Evolutionary conservation across 2,329 filamentous ascomycete species (phyloP).

Genomic region (Colletotrichum filicis): DNA sequence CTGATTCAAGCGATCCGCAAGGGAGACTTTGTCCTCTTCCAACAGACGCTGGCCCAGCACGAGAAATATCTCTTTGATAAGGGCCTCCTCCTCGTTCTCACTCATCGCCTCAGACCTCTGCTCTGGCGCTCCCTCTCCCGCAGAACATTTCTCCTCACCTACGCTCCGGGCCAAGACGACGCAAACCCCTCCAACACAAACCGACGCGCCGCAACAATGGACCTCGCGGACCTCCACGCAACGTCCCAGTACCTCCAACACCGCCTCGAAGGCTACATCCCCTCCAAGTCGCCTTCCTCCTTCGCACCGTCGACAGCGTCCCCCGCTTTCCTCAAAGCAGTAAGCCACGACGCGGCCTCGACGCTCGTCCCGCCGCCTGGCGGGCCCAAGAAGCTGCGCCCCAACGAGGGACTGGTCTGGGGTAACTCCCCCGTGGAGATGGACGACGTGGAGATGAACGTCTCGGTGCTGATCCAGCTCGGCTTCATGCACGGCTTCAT

Average conservation of each 20-base stretch:
- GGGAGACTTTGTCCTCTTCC: slow-evolving; percentile 81
- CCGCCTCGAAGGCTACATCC: slow-evolving; percentile 68
- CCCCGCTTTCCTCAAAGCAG: slow-evolving; percentile 61
- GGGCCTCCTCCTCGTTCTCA: slow-evolving; percentile 79
- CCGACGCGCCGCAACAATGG: slow-evolving; percentile 78
- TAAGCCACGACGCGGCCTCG: slow-evolving; percentile 57
- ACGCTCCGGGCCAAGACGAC: slow-evolving; percentile 70
- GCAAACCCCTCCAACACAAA: slow-evolving; percentile 41
- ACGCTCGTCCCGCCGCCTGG: slow-evolving; percentile 61
- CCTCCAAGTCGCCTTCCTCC: slow-evolving; percentile 49
- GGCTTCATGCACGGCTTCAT: slow-evolving; percentile 87
- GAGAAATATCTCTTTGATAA: slow-evolving; percentile 80
- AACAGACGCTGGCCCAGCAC: slow-evolving; percentile 71
- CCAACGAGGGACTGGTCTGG: slow-evolving; percentile 70
- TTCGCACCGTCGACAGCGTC: slow-evolving; percentile 46
- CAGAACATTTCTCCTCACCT: slow-evolving; percentile 81
- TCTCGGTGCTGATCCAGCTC: slow-evolving; percentile 82
- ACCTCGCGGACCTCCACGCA: slow-evolving; percentile 74
- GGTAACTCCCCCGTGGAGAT: slow-evolving; percentile 70
- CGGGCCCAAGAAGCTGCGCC: slow-evolving; percentile 59
- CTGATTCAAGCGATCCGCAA: slow-evolving; percentile 77
- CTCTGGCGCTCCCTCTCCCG: slow-evolving; percentile 87
- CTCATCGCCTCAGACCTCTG: slow-evolving; percentile 81
- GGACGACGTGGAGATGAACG: slow-evolving; percentile 79
- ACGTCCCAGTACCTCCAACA: slow-evolving; percentile 75